Conservation (phyloP, 2,329 filamentous ascomycete genomes). For the Aspergillus quadrilineatus region DNA sequence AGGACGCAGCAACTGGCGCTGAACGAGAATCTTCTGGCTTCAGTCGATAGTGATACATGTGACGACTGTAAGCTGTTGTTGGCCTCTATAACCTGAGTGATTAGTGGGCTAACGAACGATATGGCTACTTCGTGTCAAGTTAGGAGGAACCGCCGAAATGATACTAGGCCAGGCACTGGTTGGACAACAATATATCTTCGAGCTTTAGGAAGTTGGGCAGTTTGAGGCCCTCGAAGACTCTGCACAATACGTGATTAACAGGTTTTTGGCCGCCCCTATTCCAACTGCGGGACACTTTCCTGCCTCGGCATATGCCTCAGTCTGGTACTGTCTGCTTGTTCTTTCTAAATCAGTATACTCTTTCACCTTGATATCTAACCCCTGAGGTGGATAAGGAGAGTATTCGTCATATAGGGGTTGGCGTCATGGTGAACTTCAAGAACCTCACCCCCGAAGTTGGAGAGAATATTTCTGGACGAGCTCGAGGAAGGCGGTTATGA, state of each 20-base stretch:
- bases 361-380: neutral
- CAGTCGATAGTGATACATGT: neutral
- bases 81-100: neutral
- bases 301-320: constrained; percentile 3
- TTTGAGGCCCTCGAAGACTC: constrained; percentile 4
- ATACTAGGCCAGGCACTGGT: constrained; percentile 12
- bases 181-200: constrained; percentile 1
- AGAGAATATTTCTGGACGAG: neutral
- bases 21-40: neutral
- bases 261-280: constrained; percentile 1
- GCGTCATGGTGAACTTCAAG: neutral
- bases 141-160: neutral
- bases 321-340: constrained; percentile 13
- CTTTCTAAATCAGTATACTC: constrained; percentile 12
- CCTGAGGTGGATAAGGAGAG: neutral
- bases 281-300: constrained; percentile 4
- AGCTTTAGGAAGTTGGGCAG: neutral
- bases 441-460: neutral
- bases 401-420: neutral
- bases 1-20: neutral
- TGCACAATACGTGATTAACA: constrained; percentile 1
- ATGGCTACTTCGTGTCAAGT: constrained; percentile 11
- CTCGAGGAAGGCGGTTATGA: neutral
- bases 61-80: neutral
- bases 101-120: neutral